Evolutionary conservation across 2,329 filamentous ascomycete species (phyloP).

Genomic region (Tolypocladium ovalisporum): DNA sequence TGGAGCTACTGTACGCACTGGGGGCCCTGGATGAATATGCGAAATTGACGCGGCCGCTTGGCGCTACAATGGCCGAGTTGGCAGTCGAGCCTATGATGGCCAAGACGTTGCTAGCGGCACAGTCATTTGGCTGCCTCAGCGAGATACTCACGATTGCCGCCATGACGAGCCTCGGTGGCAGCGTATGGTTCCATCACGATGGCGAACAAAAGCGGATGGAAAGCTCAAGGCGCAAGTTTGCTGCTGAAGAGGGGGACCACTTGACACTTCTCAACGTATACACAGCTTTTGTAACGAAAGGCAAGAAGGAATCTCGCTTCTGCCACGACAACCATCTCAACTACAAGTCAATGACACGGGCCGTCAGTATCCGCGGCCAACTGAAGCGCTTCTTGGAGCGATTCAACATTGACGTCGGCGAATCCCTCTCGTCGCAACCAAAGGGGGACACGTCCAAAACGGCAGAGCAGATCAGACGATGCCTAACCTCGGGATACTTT

Average conservation of each 20-base stretch:
- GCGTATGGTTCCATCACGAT: conserved; percentile 72
- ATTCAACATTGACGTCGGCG: conserved; percentile 62
- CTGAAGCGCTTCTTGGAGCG: conserved; percentile 79
- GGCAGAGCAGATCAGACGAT: conserved; percentile 68
- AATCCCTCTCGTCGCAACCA: conserved; percentile 36
- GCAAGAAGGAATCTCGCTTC: conserved; percentile 74
- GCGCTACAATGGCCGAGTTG: conserved; percentile 82
- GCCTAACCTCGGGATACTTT: conserved; percentile 84
- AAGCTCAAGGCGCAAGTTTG: conserved; percentile 67
- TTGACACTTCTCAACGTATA: conserved; percentile 91
- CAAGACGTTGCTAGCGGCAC: conserved; percentile 69
- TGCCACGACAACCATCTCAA: conserved; percentile 82
- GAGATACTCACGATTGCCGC: conserved; percentile 88
- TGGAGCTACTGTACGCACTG: conserved; percentile 79
- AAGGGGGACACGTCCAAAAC: conserved; percentile 23
- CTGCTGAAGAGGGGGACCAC: conserved; percentile 88
- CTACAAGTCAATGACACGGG: conserved; percentile 70
- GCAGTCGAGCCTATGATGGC: conserved; percentile 94
- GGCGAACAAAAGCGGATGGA: conserved; percentile 68
- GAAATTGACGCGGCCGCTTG: conserved; percentile 81
- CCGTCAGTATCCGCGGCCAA: conserved; percentile 78
- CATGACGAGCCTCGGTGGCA: conserved; percentile 80
- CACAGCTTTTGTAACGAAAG: conserved; percentile 72
- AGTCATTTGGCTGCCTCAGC: conserved; percentile 64
- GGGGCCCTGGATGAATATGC: conserved; percentile 83